A percentile compares a stretch with the other conserved stretches of the same genome.
phyloP scores from a whole-genome alignment of 306 rosid genomes.

The Psophocarpus tetragonolobus region DNA sequence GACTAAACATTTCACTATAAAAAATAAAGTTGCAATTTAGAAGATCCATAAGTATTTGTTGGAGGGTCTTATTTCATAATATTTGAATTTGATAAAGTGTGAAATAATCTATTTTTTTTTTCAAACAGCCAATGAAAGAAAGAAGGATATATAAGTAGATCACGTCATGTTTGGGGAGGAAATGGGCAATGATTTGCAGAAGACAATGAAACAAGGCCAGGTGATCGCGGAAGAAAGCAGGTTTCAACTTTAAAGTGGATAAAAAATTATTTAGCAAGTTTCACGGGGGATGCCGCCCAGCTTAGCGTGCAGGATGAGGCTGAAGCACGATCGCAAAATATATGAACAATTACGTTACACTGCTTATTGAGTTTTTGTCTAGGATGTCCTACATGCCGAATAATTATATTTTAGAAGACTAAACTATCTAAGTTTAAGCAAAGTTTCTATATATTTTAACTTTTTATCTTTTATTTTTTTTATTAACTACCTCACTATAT shows the following conservation, averaged over 20 bases:
- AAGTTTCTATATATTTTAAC: not conserved
- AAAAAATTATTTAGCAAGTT: slow-evolving; percentile 5
- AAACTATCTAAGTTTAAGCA: too few species aligned
- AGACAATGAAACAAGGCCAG: not conserved
- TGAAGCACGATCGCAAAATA: not conserved
- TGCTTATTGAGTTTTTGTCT: not conserved
- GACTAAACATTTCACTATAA: too few species aligned
- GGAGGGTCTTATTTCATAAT: not conserved
- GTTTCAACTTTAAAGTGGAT: not conserved
- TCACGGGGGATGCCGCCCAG: slow-evolving; percentile 23
- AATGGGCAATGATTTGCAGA: not conserved
- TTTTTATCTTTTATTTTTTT: not conserved
- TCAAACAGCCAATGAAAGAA: not conserved
- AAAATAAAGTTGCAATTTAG: too few species aligned
- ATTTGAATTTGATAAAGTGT: not conserved
- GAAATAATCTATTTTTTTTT: not conserved
- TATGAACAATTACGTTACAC: not conserved
- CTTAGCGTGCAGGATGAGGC: not conserved
- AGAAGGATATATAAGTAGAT: not conserved
- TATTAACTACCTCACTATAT: too few species aligned
- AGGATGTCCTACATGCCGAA: not conserved
- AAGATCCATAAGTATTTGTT: too few species aligned
- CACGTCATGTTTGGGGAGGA: not conserved
- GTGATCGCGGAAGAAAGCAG: not conserved
- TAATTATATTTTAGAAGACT: too few species aligned